phyloP scores from a whole-genome alignment of 805 yeast genomes.

The Starmerella gropengiesseri region DNA sequence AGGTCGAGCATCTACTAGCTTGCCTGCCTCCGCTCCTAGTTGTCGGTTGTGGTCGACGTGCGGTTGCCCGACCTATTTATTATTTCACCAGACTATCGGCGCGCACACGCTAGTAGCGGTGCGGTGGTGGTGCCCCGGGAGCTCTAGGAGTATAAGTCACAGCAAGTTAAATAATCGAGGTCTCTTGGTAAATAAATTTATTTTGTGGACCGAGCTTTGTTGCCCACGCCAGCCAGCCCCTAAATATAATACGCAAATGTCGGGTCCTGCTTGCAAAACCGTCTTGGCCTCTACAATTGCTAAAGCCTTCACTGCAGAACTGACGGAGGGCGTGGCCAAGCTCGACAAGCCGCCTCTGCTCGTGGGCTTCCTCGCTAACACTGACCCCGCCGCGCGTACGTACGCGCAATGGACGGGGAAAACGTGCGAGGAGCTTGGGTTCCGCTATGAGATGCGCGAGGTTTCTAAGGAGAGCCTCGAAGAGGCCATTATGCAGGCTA shows the following conservation, averaged over 20 bases:
- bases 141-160: too few relatives aligned
- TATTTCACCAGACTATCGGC: too few relatives aligned
- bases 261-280: constrained; percentile 34
- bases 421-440: constrained; percentile 78
- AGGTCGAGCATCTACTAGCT: constrained; percentile 17
- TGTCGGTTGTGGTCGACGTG: too few relatives aligned
- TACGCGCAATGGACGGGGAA: constrained; percentile 95
- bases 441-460: constrained; percentile 64
- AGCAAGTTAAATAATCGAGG: too few relatives aligned
- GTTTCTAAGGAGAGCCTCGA: constrained; percentile 76
- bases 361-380: constrained; percentile 86
- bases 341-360: constrained; percentile 56
- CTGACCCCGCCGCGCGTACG: constrained; percentile 89
- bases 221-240: too few relatives aligned
- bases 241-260: constrained; percentile 11
- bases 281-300: constrained; percentile 82
- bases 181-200: too few relatives aligned
- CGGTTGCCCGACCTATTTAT: too few relatives aligned
- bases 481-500: constrained; percentile 71
- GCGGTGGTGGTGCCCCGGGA: too few relatives aligned
- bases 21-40: too few relatives aligned
- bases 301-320: constrained; percentile 66
- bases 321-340: constrained; percentile 43
- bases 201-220: too few relatives aligned
- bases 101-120: too few relatives aligned